Percentiles rank a stretch among this genome's conserved stretches.
These are phyloP conservation scores for Mycena vitilis DNA, from an alignment of 768 basidiomycete species.

Conservation along the genomic window DNA sequence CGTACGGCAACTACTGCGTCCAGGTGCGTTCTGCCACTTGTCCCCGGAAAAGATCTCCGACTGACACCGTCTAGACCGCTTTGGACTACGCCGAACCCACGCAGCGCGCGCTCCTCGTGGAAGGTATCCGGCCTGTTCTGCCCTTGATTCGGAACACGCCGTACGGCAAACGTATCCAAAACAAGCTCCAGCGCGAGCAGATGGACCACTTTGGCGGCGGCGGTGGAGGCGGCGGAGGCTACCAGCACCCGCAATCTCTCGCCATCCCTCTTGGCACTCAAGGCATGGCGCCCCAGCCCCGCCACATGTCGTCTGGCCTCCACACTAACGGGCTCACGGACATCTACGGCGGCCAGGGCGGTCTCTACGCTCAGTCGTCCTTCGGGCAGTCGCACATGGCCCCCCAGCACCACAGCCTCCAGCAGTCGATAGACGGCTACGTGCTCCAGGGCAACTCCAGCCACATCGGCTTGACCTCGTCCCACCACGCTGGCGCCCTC, in stretches of 20 bases:
- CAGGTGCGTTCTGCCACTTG: conserved; percentile 62
- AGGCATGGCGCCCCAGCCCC: conserved; percentile 61
- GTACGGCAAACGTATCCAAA: conserved; percentile 99
- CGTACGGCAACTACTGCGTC: conserved; percentile 96
- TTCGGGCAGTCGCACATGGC: conserved; percentile 70
- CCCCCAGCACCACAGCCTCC: conserved; percentile 68
- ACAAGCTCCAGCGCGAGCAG: conserved; percentile 96
- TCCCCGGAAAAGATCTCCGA: conserved; percentile 23
- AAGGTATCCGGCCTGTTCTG: conserved; percentile 97
- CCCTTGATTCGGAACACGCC: conserved; percentile 99
- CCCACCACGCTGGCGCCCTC: conserved; percentile 70
- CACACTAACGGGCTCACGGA: conserved; percentile 70
- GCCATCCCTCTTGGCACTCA: conserved; percentile 69
- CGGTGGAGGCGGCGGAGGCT: conserved; percentile 52
- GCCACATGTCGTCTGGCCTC: conserved; percentile 67
- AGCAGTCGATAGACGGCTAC: conserved; percentile 84
- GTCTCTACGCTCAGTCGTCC: conserved; percentile 69
- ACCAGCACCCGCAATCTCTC: conserved; percentile 70
- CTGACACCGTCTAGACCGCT: conserved; percentile 74
- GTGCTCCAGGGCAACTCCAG: conserved; percentile 80
- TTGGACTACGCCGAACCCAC: conserved; percentile 96
- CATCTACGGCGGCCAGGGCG: conserved; percentile 72
- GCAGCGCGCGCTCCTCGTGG: conserved; percentile 92
- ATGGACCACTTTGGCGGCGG: conserved; percentile 68
- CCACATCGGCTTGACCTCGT: conserved; percentile 72